Conservation (phyloP, 805 yeast genomes). For the Cyberlindnera subsufficiens region DNA sequence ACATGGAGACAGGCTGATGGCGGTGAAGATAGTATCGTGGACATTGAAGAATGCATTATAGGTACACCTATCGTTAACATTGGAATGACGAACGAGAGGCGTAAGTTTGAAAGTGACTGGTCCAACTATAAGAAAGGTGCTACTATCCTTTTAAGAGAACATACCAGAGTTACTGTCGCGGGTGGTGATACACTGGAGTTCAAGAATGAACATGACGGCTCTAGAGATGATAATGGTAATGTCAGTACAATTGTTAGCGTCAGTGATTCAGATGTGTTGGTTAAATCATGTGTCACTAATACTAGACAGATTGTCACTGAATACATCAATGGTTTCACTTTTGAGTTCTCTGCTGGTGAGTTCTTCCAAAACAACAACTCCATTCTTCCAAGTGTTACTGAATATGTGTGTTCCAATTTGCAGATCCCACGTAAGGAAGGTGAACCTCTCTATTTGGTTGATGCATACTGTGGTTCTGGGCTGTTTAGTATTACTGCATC, state of each 20-base stretch:
- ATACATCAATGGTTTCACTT: constrained; percentile 64
- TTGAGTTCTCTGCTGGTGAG: constrained; percentile 90
- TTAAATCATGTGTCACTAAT: constrained; percentile 74
- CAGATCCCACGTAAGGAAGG: constrained; percentile 34
- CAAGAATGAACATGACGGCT: constrained; percentile 36
- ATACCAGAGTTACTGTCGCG: constrained; percentile 38
- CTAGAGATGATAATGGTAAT: constrained; percentile 32
- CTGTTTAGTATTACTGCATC: constrained; percentile 86
- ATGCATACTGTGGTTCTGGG: constrained; percentile 96
- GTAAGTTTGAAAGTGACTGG: constrained; percentile 40
- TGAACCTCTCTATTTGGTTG: constrained; percentile 68
- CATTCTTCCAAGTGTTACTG: constrained; percentile 76
- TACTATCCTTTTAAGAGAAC: constrained; percentile 79
- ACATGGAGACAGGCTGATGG: constrained; percentile 53
- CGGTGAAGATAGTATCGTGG: constrained; percentile 63
- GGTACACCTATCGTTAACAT: constrained; percentile 76
- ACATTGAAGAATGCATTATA: constrained; percentile 89
- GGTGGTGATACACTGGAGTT: constrained; percentile 24
- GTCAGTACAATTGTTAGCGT: constrained; percentile 31
- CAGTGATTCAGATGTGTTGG: constrained; percentile 26
- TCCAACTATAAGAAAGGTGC: constrained; percentile 67
- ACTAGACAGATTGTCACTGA: constrained; percentile 77
- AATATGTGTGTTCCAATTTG: constrained; percentile 72
- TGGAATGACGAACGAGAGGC: constrained; percentile 69
- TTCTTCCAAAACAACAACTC: constrained; percentile 95